Conservation (phyloP, 78 protist genomes). For the slime mould (Dictyostelium discoideum) region DNA sequence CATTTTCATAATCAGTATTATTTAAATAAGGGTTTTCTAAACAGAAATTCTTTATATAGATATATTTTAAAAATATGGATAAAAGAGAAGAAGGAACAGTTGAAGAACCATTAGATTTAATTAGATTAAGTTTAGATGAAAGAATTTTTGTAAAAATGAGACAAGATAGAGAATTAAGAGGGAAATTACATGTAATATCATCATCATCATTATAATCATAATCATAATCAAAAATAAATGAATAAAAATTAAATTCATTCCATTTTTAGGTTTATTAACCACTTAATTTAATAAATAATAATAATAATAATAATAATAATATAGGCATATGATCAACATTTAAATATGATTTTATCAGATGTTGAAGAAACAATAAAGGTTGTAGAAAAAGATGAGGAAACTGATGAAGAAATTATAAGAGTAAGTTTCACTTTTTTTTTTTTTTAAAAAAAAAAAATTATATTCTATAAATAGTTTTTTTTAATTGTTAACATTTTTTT, state of each 20-base stretch:
- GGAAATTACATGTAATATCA: constrained; percentile 94
- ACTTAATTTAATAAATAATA: no score
- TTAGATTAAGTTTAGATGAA: constrained; percentile 95
- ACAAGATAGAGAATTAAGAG: constrained; percentile 97
- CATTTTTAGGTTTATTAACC: no score
- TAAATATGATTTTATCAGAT: constrained; percentile 97
- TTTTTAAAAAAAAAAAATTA: no score
- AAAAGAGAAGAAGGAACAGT: constrained; percentile 80
- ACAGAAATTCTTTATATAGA: neutral
- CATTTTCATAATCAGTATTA: no score
- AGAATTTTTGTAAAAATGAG: constrained; percentile 94
- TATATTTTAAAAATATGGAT: constrained; percentile 19
- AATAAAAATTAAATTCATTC: no score
- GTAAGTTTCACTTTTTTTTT: constrained; percentile 35
- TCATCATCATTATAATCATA: no score
- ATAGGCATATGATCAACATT: constrained; percentile 98
- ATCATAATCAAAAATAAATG: no score
- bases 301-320: neutral
- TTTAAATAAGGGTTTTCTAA: no score
- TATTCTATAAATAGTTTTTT: neutral
- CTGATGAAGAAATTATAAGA: constrained; percentile 93
- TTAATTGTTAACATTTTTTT: neutral
- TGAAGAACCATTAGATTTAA: constrained; percentile 93
- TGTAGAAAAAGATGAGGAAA: constrained; percentile 89
- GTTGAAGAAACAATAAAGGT: constrained; percentile 96